Base-by-base conservation (phyloP, 495 filamentous ascomycete species). In the Hypoxylon lenormandii region DNA sequence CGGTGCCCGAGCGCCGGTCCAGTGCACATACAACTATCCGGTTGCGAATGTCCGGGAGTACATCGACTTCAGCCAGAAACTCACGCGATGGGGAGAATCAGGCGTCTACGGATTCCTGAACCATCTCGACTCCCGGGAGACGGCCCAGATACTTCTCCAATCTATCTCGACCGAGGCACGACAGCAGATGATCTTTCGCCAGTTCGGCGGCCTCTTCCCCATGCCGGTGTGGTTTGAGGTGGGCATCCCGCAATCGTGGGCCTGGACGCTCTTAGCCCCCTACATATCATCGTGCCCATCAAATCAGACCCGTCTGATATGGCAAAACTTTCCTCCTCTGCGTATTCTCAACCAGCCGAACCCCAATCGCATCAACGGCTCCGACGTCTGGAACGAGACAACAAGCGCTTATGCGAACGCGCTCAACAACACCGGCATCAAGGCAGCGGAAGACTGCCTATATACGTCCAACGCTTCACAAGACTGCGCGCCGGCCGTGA, bases 181-280 rank as follows among this genome's bases (percentile, higher is more conserved):
- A 1, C 93, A 96, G 79, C 91, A 97, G 80, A 84, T 93, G 82
- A 90, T 91, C 59, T 96, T 95, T 84, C 90, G 92, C 19, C 92
- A 96, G 67, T 91, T 96, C 77, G 84, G 87, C 26, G 93, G 92
- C 22, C 85, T 96, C 19, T 91, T 91, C 78, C 91, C 92, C 2
- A 93, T 92, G 90, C 89, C 91, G 0, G 91, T 90, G 2, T 96
- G 90, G 90, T 94, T 94, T 75, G 87, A 93, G 76, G 83, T 87
- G 8, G 91, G 91, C 21, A 85, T 93, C 16, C 92, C 92, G 0
- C 93, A 96, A 74, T 91, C 89, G 0, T 96, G 93, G 91, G 87
- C 89, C 1, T 96, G 93, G 93, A 89, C 92, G 0, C 83, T 92
- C 8, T 83, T 97, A 33, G 92, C 93, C 0, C 93, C 91, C 0